Evolutionary conservation across 2,329 filamentous ascomycete species (phyloP).

Genomic region (Fusarium bactridioides): DNA sequence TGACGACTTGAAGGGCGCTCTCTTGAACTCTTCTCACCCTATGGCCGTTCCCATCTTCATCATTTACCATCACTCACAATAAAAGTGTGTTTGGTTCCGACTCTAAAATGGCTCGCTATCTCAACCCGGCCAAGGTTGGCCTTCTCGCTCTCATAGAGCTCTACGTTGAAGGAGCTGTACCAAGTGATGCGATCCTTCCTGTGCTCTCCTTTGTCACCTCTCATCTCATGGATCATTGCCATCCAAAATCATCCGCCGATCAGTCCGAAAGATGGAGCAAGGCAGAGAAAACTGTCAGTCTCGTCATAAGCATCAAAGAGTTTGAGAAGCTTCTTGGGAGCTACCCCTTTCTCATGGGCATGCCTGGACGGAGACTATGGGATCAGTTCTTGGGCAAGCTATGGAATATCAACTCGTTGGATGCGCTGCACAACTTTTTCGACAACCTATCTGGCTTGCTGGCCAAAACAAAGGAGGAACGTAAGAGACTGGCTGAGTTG

Average conservation of each 20-base stretch:
- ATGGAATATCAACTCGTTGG: slow-evolving; percentile 84
- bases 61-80: not conserved
- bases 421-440: slow-evolving; percentile 83
- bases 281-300: slow-evolving; percentile 58
- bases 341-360: slow-evolving; percentile 60
- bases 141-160: slow-evolving; percentile 82
- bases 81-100: not conserved
- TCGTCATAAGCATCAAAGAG: slow-evolving; percentile 63
- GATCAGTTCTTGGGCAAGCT: slow-evolving; percentile 82
- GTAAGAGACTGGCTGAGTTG: slow-evolving; percentile 62
- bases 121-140: slow-evolving; percentile 89
- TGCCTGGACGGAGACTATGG: slow-evolving; percentile 85
- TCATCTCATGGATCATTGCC: slow-evolving; percentile 65
- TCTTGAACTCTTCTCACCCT: not conserved
- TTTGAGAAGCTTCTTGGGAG: slow-evolving; percentile 66
- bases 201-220: slow-evolving; percentile 82
- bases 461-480: slow-evolving; percentile 68
- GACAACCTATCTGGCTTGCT: slow-evolving; percentile 65
- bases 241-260: slow-evolving; percentile 41
- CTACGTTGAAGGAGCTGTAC: slow-evolving; percentile 77
- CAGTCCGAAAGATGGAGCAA: slow-evolving; percentile 53
- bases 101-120: slow-evolving; percentile 74
- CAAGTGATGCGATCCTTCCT: slow-evolving; percentile 74
- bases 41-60: not conserved
- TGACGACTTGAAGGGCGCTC: not conserved